phyloP scores from a whole-genome alignment of 257 asterid genomes.

The Capsicum chinense region DNA sequence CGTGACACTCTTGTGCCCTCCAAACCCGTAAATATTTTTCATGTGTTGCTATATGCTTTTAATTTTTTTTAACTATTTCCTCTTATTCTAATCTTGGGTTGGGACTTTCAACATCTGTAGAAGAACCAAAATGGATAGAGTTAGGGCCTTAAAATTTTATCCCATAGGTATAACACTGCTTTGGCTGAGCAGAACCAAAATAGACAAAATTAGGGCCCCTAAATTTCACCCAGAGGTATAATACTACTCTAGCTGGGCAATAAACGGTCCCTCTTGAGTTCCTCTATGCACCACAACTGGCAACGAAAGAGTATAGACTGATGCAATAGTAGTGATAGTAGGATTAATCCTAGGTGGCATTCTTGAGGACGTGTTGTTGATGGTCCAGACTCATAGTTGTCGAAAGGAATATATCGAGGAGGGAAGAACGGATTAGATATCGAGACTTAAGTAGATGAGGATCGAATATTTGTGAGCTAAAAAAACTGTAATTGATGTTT shows the following conservation, averaged over 20 bases:
- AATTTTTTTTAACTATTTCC: not conserved
- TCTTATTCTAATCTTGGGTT: not conserved
- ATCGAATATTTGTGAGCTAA: not conserved
- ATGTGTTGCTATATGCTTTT: not conserved
- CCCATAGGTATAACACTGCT: not conserved
- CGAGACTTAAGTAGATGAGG: not conserved
- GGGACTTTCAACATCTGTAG: not conserved
- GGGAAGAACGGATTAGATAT: not conserved
- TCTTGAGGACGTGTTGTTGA: not conserved
- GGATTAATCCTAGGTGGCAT: not conserved
- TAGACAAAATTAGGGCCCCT: no score
- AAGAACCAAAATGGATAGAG: not conserved
- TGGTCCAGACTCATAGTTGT: not conserved
- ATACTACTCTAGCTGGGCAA: not conserved
- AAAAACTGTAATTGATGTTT: not conserved
- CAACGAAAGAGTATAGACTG: not conserved
- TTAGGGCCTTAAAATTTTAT: not conserved
- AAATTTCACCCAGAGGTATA: not conserved
- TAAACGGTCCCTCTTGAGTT: not conserved
- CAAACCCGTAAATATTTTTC: not conserved
- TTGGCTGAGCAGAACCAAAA: no score
- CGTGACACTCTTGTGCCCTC: not conserved
- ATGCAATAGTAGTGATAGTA: not conserved
- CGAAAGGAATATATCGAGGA: not conserved
- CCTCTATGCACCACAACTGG: not conserved